Conservation (phyloP, 345 rosid species). For the Pugionium cornutum region DNA sequence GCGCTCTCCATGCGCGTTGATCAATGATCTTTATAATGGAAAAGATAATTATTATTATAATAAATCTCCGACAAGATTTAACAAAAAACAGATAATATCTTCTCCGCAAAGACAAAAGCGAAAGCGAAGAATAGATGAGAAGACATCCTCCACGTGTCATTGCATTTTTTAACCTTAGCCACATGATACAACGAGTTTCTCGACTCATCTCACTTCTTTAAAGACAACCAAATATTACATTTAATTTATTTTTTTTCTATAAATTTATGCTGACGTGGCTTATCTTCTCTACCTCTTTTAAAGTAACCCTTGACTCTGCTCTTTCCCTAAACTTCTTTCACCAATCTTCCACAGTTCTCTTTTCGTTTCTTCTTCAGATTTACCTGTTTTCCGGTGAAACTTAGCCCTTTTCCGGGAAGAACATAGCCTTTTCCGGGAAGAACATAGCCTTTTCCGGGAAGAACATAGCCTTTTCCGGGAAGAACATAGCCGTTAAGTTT, state of each 20-base stretch:
- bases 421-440: too few relatives aligned
- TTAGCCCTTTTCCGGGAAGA: too few relatives aligned
- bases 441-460: too few relatives aligned
- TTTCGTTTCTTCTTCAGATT: constrained; percentile 16
- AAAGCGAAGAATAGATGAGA: constrained; percentile 30
- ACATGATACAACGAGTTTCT: constrained; percentile 58
- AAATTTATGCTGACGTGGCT: constrained; percentile 62
- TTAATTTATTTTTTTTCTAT: too few relatives aligned
- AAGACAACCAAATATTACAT: too few relatives aligned
- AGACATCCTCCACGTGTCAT: constrained; percentile 32
- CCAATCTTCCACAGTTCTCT: background rate
- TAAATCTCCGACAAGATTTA: constrained; percentile 38
- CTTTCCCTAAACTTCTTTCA: constrained; percentile 1
- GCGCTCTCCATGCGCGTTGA: constrained; percentile 31
- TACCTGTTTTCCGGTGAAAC: background rate
- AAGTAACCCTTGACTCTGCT: constrained; percentile 20
- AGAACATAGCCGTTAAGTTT: too few relatives aligned
- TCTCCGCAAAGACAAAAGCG: constrained; percentile 39
- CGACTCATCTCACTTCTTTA: constrained; percentile 38
- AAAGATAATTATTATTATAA: constrained; percentile 2
- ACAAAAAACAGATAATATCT: constrained; percentile 42
- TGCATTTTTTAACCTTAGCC: constrained; percentile 54
- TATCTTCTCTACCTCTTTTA: constrained; percentile 33
- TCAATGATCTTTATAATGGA: constrained; percentile 21
- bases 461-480: too few relatives aligned